phyloP scores from a whole-genome alignment of 2,329 filamentous ascomycete species.

The Drechmeria coniospora region DNA sequence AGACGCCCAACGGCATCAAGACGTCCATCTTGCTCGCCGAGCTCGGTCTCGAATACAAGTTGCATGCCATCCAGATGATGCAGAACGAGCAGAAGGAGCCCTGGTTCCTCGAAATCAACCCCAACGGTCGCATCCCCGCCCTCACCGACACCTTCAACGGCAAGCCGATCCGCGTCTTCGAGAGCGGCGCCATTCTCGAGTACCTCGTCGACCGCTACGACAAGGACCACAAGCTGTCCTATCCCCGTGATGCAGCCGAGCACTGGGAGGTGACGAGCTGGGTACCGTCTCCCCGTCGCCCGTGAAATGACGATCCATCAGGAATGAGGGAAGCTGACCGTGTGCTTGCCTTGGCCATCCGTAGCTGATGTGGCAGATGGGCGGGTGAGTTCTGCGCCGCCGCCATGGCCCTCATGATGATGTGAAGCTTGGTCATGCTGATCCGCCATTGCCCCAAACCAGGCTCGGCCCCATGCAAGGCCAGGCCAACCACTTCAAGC shows the following conservation, averaged over 20 bases:
- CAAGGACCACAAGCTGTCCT: slow-evolving; percentile 67
- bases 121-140: slow-evolving; percentile 82
- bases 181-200: slow-evolving; percentile 70
- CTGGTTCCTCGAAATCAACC: slow-evolving; percentile 86
- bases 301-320: no score
- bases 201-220: slow-evolving; percentile 77
- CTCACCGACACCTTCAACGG: slow-evolving; percentile 71
- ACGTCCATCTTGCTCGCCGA: slow-evolving; percentile 77
- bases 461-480: slow-evolving; percentile 66
- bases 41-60: slow-evolving; percentile 67
- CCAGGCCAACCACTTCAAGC: slow-evolving; percentile 69
- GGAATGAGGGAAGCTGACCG: no score
- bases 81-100: slow-evolving; percentile 70
- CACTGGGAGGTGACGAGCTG: slow-evolving; percentile 70
- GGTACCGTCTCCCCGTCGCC: slow-evolving; percentile 24
- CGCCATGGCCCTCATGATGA: no score
- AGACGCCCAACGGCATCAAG: slow-evolving; percentile 85
- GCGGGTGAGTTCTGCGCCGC: no score
- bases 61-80: slow-evolving; percentile 50
- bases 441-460: no score
- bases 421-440: no score
- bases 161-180: slow-evolving; percentile 60
- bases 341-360: no score
- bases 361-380: slow-evolving; percentile 63
- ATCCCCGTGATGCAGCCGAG: slow-evolving; percentile 55